Evolutionary conservation across 805 yeast genomes (phyloP).

Genomic region (Teunomyces stri): DNA sequence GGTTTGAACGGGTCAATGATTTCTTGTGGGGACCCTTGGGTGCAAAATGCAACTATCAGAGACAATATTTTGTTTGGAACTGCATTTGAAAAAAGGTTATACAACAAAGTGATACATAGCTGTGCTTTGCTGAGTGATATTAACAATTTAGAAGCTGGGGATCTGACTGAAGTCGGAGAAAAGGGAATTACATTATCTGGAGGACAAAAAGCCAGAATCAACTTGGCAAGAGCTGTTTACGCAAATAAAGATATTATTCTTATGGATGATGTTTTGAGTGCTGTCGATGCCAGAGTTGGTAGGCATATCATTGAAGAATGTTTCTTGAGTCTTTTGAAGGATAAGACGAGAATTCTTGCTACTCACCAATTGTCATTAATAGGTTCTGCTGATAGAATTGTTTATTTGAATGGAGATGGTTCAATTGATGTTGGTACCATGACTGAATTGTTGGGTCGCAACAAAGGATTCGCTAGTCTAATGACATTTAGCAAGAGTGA

Average conservation of each 20-base stretch:
- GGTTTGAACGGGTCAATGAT: slow-evolving; percentile 25
- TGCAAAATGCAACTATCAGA: slow-evolving; percentile 33
- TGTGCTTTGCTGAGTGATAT: slow-evolving; percentile 1
- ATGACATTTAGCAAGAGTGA: slow-evolving; percentile 1
- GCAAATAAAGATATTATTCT: slow-evolving; percentile 28
- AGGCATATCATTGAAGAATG: slow-evolving; percentile 34
- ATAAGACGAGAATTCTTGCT: slow-evolving; percentile 34
- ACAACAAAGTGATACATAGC: slow-evolving; percentile 21
- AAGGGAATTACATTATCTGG: slow-evolving; percentile 38
- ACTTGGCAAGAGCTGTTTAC: slow-evolving; percentile 37
- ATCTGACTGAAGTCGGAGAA: slow-evolving; percentile 37
- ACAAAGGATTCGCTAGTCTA: slow-evolving; percentile 5
- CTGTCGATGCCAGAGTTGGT: slow-evolving; percentile 40
- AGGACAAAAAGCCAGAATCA: slow-evolving; percentile 37
- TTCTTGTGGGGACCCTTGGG: slow-evolving; percentile 37
- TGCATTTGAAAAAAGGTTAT: slow-evolving; percentile 19
- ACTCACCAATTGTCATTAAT: slow-evolving; percentile 37
- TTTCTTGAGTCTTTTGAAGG: slow-evolving; percentile 22
- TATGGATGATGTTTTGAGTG: slow-evolving; percentile 38
- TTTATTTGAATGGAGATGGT: slow-evolving; percentile 33
- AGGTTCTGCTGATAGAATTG: slow-evolving; percentile 29
- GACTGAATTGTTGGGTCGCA: slow-evolving; percentile 18
- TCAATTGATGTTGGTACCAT: slow-evolving; percentile 28
- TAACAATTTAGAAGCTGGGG: slow-evolving; percentile 10
- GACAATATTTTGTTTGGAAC: slow-evolving; percentile 32